These are phyloP conservation scores for Castanea sativa DNA, from an alignment of 306 rosid genomes.

Conservation along the genomic window DNA sequence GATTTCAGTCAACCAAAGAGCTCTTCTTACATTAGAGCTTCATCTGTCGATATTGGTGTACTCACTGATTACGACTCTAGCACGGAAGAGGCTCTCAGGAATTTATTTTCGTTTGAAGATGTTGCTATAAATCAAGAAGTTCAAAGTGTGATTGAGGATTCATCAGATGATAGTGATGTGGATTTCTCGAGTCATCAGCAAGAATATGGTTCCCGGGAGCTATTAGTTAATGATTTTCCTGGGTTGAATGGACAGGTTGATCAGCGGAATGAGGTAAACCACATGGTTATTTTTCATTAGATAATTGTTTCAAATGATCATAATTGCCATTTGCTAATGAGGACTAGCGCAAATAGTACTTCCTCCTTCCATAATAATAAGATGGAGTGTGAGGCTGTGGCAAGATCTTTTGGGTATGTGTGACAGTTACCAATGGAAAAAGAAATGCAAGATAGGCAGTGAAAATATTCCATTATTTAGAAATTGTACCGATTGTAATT, in stretches of 20 bases:
- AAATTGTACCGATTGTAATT: background rate
- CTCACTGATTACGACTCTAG: conserved; percentile 35
- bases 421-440: too few species aligned
- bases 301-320: conserved; percentile 11
- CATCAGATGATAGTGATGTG: conserved; percentile 59
- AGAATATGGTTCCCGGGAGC: conserved; percentile 35
- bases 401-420: too few species aligned
- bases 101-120: conserved; percentile 44
- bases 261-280: conserved; percentile 55
- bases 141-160: conserved; percentile 60
- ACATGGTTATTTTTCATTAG: background rate
- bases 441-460: too few species aligned
- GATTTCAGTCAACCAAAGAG: conserved; percentile 37
- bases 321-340: background rate
- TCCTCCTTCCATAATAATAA: too few species aligned
- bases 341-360: too few species aligned
- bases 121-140: conserved; percentile 40
- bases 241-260: conserved; percentile 36
- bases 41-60: conserved; percentile 29
- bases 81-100: conserved; percentile 41
- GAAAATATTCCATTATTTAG: too few species aligned
- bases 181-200: conserved; percentile 38
- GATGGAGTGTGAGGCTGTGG: too few species aligned
- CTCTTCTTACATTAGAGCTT: conserved; percentile 36
- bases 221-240: conserved; percentile 36